These are phyloP conservation scores for Globisporangium paroecandrum DNA, from an alignment of 352 stramenopile genomes.

Conservation along the genomic window DNA sequence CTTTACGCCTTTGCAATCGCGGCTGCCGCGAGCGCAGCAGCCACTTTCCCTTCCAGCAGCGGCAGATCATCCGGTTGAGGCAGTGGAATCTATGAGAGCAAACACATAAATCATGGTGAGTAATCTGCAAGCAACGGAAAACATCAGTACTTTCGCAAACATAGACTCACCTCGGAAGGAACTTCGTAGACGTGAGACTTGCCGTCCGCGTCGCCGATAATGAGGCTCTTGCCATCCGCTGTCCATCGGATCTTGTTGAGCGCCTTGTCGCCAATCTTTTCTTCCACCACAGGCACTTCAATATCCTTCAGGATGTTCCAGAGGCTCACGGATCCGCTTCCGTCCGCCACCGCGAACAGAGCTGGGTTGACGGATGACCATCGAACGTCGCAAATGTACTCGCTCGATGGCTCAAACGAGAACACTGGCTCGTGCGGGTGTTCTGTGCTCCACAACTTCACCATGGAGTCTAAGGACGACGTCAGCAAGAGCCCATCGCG, in stretches of 20 bases:
- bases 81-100: slow-evolving; percentile 46
- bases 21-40: slow-evolving; percentile 40
- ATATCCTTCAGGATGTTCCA: slow-evolving; percentile 86
- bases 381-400: slow-evolving; percentile 87
- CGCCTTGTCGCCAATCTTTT: slow-evolving; percentile 67
- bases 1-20: slow-evolving; percentile 41
- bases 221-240: slow-evolving; percentile 70
- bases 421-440: slow-evolving; percentile 63
- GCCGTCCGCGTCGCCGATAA: slow-evolving; percentile 74
- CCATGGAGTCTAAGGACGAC: slow-evolving; percentile 82
- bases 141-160: neutral
- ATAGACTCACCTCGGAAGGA: slow-evolving; percentile 56
- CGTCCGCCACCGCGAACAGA: slow-evolving; percentile 82
- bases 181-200: slow-evolving; percentile 78
- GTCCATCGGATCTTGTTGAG: slow-evolving; percentile 86
- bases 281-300: slow-evolving; percentile 65
- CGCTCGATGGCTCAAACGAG: slow-evolving; percentile 83
- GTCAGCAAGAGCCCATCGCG: slow-evolving; percentile 79
- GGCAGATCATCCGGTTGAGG: slow-evolving; percentile 59
- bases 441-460: slow-evolving; percentile 86
- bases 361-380: slow-evolving; percentile 80
- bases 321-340: slow-evolving; percentile 62
- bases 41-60: slow-evolving; percentile 63
- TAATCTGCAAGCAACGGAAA: neutral
- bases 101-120: slow-evolving; percentile 11